phyloP scores from a whole-genome alignment of 176 grass and related monocot species.

The Hordeum marinum region DNA sequence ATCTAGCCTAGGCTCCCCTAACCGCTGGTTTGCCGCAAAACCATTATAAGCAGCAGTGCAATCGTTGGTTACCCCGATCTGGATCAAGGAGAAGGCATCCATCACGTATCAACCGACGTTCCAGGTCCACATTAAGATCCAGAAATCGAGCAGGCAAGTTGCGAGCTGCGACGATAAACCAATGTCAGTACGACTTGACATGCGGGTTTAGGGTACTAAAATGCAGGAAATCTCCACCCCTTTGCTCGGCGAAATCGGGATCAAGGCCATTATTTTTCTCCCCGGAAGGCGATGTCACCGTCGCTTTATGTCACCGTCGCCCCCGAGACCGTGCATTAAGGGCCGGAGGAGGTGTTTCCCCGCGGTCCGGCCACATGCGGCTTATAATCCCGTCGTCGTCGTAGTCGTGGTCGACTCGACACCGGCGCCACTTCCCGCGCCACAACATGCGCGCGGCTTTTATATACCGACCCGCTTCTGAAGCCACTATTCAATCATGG shows the following conservation, averaged over 20 bases:
- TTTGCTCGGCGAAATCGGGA: neutral
- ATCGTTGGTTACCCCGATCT: neutral
- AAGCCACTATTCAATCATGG: neutral
- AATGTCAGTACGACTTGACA: neutral
- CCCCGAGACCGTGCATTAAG: constrained; percentile 38
- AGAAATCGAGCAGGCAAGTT: neutral
- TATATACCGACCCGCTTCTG: neutral
- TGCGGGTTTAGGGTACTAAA: neutral
- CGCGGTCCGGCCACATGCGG: constrained; percentile 21
- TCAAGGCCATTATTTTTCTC: neutral
- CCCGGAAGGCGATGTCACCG: neutral
- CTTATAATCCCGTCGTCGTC: constrained; percentile 1
- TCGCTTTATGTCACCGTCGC: constrained; percentile 17
- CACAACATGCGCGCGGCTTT: constrained; percentile 17
- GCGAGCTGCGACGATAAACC: neutral
- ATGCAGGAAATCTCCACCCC: neutral
- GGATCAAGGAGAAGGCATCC: neutral
- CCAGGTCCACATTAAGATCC: neutral
- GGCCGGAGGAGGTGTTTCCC: constrained; percentile 28
- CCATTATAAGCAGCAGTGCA: neutral
- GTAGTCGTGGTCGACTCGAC: neutral
- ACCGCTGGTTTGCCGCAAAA: neutral
- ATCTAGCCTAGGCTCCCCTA: neutral
- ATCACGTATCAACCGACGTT: neutral
- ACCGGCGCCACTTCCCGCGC: constrained; percentile 1